Conservation (phyloP, 2,329 filamentous ascomycete species). For the Plectosphaerella sp. region DNA sequence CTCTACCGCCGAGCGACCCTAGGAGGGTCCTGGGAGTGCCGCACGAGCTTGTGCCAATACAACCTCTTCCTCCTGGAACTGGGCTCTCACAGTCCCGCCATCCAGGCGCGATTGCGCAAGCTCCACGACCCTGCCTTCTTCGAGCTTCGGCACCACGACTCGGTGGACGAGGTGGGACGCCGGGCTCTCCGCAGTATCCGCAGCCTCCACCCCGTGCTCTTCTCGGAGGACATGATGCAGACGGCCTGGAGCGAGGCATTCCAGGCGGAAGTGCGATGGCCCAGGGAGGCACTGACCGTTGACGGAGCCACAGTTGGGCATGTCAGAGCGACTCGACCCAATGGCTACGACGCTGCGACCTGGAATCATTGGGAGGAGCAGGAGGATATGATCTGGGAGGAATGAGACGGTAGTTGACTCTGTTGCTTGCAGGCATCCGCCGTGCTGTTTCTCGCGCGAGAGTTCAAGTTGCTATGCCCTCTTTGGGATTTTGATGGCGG, state of each 20-base stretch:
- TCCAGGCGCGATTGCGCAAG: conserved; percentile 42
- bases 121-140: conserved; percentile 49
- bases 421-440: not conserved
- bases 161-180: conserved; percentile 53
- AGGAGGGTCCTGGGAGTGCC: conserved; percentile 27
- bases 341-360: conserved; percentile 47
- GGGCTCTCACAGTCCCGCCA: conserved; percentile 41
- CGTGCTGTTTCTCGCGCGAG: not conserved
- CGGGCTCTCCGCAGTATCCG: conserved; percentile 49
- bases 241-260: conserved; percentile 23
- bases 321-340: conserved; percentile 28
- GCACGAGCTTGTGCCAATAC: conserved; percentile 29
- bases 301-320: conserved; percentile 33
- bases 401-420: not conserved
- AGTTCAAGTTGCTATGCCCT: not conserved
- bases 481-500: not conserved
- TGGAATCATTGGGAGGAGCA: conserved; percentile 48
- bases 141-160: conserved; percentile 48
- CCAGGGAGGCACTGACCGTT: conserved; percentile 30
- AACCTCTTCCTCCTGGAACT: conserved; percentile 28
- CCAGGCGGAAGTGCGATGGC: conserved; percentile 29
- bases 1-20: conserved; percentile 24
- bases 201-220: conserved; percentile 25
- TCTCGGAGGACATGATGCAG: conserved; percentile 21
- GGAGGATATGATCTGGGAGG: conserved; percentile 16